phyloP scores from a whole-genome alignment of 768 basidiomycete species.

The Mycena galopus region DNA sequence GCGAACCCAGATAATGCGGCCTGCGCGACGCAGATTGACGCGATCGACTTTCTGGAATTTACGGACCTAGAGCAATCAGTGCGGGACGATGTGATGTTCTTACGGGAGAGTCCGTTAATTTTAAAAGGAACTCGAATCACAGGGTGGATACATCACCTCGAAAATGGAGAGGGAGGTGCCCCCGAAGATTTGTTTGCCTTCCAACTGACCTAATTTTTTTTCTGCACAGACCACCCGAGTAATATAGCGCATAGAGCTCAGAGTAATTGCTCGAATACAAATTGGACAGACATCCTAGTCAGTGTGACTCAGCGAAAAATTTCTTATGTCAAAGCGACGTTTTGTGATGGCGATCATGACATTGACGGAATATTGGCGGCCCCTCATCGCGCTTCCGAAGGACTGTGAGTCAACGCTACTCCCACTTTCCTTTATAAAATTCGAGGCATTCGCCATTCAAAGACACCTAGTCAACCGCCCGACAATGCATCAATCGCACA shows the following conservation, averaged over 20 bases:
- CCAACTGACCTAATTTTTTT: background rate
- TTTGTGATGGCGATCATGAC: background rate
- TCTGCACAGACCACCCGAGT: constrained; percentile 33
- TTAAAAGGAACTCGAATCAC: constrained; percentile 66
- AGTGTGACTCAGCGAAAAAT: too few relatives aligned
- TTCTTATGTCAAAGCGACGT: background rate
- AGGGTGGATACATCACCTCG: constrained; percentile 78
- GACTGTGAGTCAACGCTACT: background rate
- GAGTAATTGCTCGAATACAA: background rate
- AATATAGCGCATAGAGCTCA: constrained; percentile 21
- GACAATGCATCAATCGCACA: constrained; percentile 56
- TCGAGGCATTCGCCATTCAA: background rate
- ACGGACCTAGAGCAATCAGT: constrained; percentile 64
- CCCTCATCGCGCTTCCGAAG: background rate
- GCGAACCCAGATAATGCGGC: constrained; percentile 51
- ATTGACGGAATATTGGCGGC: too few relatives aligned
- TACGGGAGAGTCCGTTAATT: constrained; percentile 69
- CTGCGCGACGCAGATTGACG: constrained; percentile 49
- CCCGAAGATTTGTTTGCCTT: background rate
- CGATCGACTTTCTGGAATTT: constrained; percentile 71
- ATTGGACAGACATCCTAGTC: too few relatives aligned
- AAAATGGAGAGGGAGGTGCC: constrained; percentile 73
- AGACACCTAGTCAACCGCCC: background rate
- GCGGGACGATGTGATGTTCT: constrained; percentile 67
- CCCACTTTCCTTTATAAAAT: background rate